Percentiles rank a stretch among this genome's conserved stretches.
phyloP scores from a whole-genome alignment of 495 filamentous ascomycete species.

The Aspergillus taichungensis region DNA sequence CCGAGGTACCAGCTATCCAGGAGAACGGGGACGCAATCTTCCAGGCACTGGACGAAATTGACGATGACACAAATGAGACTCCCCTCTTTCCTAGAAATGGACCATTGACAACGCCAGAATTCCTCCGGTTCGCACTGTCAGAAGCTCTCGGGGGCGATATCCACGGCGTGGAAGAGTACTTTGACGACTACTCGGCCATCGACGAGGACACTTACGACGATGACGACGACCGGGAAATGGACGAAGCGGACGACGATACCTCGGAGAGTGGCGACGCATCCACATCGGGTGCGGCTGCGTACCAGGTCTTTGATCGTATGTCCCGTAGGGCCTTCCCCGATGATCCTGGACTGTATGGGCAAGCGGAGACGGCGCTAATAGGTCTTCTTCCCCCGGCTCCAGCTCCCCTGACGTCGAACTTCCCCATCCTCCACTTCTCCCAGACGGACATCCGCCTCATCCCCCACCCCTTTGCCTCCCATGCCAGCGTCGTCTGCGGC shows the following conservation, averaged over 20 bases:
- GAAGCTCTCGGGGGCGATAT: slow-evolving; percentile 16
- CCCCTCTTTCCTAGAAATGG: slow-evolving; percentile 4
- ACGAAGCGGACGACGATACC: slow-evolving; percentile 6
- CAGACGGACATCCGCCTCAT: slow-evolving; percentile 50
- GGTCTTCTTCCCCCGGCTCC: background rate
- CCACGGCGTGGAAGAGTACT: slow-evolving; percentile 11
- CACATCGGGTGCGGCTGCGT: slow-evolving; percentile 1
- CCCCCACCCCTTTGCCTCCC: slow-evolving; percentile 29
- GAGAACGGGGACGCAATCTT: background rate
- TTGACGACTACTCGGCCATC: slow-evolving; percentile 14
- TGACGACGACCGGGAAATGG: slow-evolving; percentile 3
- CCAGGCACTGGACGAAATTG: slow-evolving; percentile 1
- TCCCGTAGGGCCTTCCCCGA: slow-evolving; percentile 2
- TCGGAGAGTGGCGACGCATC: slow-evolving; percentile 6
- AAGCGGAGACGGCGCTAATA: slow-evolving; percentile 2
- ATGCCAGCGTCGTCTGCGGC: slow-evolving; percentile 40
- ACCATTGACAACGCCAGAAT: slow-evolving; percentile 12
- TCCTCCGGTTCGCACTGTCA: slow-evolving; percentile 13
- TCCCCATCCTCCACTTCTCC: slow-evolving; percentile 51
- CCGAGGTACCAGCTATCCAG: slow-evolving; percentile 1
- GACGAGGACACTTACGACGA: slow-evolving; percentile 13
- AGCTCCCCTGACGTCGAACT: slow-evolving; percentile 18
- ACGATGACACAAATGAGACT: slow-evolving; percentile 2
- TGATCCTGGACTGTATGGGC: background rate
- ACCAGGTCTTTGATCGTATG: slow-evolving; percentile 15